Evolutionary conservation across 2,329 filamentous ascomycete species (phyloP).

Genomic region (Trichothecium roseum): DNA sequence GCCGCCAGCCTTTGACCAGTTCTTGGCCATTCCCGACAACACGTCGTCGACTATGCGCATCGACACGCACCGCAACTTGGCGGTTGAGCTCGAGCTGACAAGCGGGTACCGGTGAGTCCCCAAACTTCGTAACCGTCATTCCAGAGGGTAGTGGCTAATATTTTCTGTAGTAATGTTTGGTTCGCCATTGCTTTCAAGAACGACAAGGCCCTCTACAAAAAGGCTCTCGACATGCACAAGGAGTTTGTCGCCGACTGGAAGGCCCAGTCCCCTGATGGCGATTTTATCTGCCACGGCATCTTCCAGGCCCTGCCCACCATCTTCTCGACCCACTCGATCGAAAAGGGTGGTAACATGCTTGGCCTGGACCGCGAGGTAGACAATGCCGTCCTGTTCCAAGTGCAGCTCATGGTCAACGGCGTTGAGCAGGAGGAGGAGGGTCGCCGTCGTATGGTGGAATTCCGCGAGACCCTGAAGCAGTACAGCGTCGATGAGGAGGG

Average conservation of each 20-base stretch:
- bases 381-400: conserved; percentile 23
- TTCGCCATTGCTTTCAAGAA: conserved; percentile 7
- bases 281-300: conserved; percentile 12
- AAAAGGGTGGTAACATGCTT: conserved; percentile 18
- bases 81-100: conserved; percentile 5
- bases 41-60: conserved; percentile 1
- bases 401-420: conserved; percentile 25
- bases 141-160: conserved; percentile 1
- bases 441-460: conserved; percentile 12
- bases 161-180: conserved; percentile 3
- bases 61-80: conserved; percentile 5
- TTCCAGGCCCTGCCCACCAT: conserved; percentile 18
- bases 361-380: conserved; percentile 21
- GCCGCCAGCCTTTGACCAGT: conserved; percentile 2
- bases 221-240: conserved; percentile 3
- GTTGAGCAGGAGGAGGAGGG: conserved; percentile 20
- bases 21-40: conserved; percentile 1
- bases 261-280: conserved; percentile 8
- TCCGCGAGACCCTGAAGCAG: conserved; percentile 12
- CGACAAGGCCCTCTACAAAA: conserved; percentile 1
- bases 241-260: conserved; percentile 6
- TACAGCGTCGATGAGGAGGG: conserved; percentile 15
- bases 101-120: conserved; percentile 1
- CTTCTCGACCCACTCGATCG: conserved; percentile 16
- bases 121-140: not conserved